Evolutionary conservation across 345 rosid genomes (phyloP).

Genomic region (Crucihimalaya himalaica): DNA sequence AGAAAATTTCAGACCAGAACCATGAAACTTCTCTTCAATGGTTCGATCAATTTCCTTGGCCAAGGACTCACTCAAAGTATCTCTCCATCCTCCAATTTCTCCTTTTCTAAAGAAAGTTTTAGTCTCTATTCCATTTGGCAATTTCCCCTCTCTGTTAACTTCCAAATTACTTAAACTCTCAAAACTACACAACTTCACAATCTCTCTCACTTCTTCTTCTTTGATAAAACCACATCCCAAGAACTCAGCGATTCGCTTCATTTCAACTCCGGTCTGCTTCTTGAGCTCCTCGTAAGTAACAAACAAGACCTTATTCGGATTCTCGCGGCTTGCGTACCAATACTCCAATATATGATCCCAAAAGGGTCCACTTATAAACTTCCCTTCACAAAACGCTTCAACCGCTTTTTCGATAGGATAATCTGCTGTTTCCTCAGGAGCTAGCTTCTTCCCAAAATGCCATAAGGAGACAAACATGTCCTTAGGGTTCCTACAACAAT

Average conservation of each 20-base stretch:
- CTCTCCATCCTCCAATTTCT: slow-evolving; percentile 33
- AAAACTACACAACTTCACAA: slow-evolving; percentile 29
- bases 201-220: slow-evolving; percentile 29
- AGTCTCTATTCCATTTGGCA: neutral
- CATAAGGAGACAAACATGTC: slow-evolving; percentile 58
- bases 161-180: slow-evolving; percentile 22
- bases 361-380: slow-evolving; percentile 38
- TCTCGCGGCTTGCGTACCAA: slow-evolving; percentile 32
- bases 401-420: slow-evolving; percentile 42
- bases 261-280: neutral
- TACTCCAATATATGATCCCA: slow-evolving; percentile 38
- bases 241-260: slow-evolving; percentile 30
- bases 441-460: slow-evolving; percentile 52
- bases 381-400: slow-evolving; percentile 50
- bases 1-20: slow-evolving; percentile 15
- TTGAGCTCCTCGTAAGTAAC: slow-evolving; percentile 39
- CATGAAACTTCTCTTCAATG: slow-evolving; percentile 16
- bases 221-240: slow-evolving; percentile 15
- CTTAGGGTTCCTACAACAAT: slow-evolving; percentile 56
- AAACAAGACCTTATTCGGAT: slow-evolving; percentile 28
- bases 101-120: slow-evolving; percentile 30
- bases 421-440: slow-evolving; percentile 18
- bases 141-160: slow-evolving; percentile 23
- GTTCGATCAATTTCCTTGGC: slow-evolving; percentile 1
- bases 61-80: slow-evolving; percentile 25